Evolutionary conservation across 108 stramenopile species (phyloP).

Genomic region (Epithemia pelagica): DNA sequence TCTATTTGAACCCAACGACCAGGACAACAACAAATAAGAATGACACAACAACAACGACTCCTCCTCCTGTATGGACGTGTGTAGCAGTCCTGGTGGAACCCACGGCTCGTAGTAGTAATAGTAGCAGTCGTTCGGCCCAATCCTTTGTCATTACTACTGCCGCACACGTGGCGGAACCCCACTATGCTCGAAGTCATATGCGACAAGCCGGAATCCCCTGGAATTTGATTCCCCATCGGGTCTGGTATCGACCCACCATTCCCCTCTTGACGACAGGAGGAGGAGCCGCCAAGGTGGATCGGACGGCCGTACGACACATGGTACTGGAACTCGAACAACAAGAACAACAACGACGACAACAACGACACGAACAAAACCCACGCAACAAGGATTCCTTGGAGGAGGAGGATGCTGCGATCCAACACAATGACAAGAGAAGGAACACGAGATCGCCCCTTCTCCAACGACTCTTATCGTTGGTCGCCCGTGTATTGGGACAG

Average conservation of each 20-base stretch:
- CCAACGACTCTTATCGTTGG: neutral
- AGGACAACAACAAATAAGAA: neutral
- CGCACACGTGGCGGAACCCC: neutral
- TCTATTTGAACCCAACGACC: neutral
- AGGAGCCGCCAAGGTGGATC: slow-evolving; percentile 2
- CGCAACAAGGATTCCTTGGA: neutral
- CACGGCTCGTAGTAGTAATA: neutral
- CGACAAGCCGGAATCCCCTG: neutral
- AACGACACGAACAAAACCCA: neutral
- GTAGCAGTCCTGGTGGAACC: neutral
- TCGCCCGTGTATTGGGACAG: neutral
- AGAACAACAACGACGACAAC: neutral
- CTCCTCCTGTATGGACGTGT: neutral
- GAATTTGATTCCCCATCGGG: neutral
- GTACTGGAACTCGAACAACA: neutral
- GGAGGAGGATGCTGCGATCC: too few relatives aligned
- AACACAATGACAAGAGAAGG: too few relatives aligned
- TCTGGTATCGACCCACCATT: neutral
- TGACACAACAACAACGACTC: neutral
- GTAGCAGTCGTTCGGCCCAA: neutral
- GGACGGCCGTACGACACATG: neutral
- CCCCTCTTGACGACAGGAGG: neutral
- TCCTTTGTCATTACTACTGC: neutral
- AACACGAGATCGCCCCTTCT: too few relatives aligned
- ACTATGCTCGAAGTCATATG: neutral